Evolutionary conservation across 108 stramenopile species (phyloP), one percentile per base, ranked within the genome.

Genomic region (Fragilaria crotonensis): DNA sequence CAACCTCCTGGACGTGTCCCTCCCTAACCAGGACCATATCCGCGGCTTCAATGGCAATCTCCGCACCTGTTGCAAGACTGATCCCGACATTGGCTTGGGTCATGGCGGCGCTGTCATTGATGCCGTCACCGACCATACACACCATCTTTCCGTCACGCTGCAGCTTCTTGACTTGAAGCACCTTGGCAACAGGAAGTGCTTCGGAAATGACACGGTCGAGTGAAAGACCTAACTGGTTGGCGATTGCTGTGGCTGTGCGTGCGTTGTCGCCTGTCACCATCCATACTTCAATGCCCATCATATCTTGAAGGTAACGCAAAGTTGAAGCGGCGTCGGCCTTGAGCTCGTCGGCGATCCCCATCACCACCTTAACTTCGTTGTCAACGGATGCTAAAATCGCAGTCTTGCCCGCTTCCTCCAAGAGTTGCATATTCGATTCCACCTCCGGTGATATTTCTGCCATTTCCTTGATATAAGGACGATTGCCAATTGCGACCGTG

Each of bases 41-140:
- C 18, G 84, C 93, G 46, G 93, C 72, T 62, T 96, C 93, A 41
- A 85, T 76, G 27, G 95, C 95, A 27, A 94, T 78, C 33, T 88
- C 80, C 9, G 91, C 84, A 9, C 95, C 95, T 31, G 79, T 78
- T 0, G 93, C 95, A 18, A 94, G 79, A 1, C 90, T 90, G 2
- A 96, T 71, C 7, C 95, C 95, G n/a, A 94, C 85, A 44, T 93
- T 85, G 5, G 93, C 91, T 61, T 84, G 80, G 11, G 87, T 89
- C 41, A 96, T n/a, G 27, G 78, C 78, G 31, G 78, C 74, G 4
- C 71, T 64, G 48, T 79, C 78, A 44, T 79, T 79, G 50, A 95
- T 71, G 0, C 95, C 95, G 54, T 95, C 95, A 2, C 95, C 95
- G 14, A 94, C 83, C 84, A 94, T 89, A 19, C 19, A 29, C 18